Base-by-base conservation (phyloP, 768 basidiomycete genomes). In the Lactarius evosmus region DNA sequence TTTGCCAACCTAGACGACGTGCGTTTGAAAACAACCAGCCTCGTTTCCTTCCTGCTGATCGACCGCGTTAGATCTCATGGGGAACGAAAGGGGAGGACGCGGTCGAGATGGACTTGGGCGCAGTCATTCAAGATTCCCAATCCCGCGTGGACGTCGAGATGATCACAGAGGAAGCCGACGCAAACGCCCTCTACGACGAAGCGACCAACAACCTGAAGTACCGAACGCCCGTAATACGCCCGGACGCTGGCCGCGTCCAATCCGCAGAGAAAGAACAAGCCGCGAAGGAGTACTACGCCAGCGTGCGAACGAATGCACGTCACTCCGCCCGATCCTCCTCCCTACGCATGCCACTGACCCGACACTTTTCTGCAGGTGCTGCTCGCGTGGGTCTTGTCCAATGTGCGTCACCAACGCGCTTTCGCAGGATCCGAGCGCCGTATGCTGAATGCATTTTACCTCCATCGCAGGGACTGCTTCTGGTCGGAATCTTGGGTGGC, bases 1-100 rank as follows among this genome's bases (percentile, higher is more conserved):
- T 94, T 88, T 74, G 85, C 87, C 54, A 94, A 93, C 74, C 78
- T 94, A 6, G 89, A 94, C 73, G 92, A 95, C 70, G 89, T 93
- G 27, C 67, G 84, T 76, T 9, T 30, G 12, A 16, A 29, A 19
- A 36, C 5, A 22, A 55, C 33, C 69, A 65, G 46, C 32, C 53
- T 33, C 40, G 63, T 66, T n/a, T 69, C 56, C 33, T 25, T 62
- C 17, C 27, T n/a, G 17, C 55, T 30, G 40, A 60, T 60, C 49
- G 34, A 53, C 41, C 51, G 11, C 22, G 27, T 40, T 70, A 91
- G 88, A 91, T 92, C 49, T 92, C 92, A 29, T 93, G 95, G 95
- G 95, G 95, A 6, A 98, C 95, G n/a, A 98, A 98, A 75, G 90
- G 93, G 75, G 91, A 93, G 67, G 82, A 83, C 9, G 76, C 81